Evolutionary conservation across 805 yeast genomes (phyloP), one percentile per base, ranked within the genome.

Genomic region (Yarrowia sp.): DNA sequence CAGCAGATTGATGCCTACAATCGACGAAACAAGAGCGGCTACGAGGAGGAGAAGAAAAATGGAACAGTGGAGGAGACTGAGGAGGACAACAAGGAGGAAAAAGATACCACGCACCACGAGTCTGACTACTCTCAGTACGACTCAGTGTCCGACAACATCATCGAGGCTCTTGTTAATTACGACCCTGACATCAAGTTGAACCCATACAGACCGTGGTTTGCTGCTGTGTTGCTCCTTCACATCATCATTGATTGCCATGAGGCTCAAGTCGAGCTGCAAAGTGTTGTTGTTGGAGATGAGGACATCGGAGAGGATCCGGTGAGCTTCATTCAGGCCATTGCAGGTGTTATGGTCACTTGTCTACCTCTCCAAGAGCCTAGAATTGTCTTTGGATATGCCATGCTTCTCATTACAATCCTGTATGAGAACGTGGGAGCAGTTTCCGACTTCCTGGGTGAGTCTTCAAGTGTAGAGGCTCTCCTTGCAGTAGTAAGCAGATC

Each of bases 121-220:
- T 22, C 38, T 10, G 62, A 33, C 9, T 48, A 52, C 46, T 24
- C 46, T 2, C 41, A 28, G 22, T 28, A 48, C 22, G 32, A 33
- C 14, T 41, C 66, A 4, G 51, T 43, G 10, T 62, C 70, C 1
- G 87, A 84, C 2, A 92, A 91, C 72, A 75, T 95, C 0, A 85
- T 95, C 65, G 78, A 85, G 26, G 82, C 88, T 0, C 74, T 95
- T 7, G 81, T 91, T 68, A 93, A 89, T 68, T 90, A 89, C 70
- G 93, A 92, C 68, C 83, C 86, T 2, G 88, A 85, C 21, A 73
- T 81, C 54, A 83, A 86, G 63, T 75, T 92, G 35, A 93, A 95
- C 69, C 98, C 99, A 0, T 95, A 92, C 72, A 85, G 86, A 70
- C 76, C 85, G 0, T 95, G 96, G 95, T 92, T 93, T 75, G 85